Evolutionary conservation across 139 green algal species (phyloP).

Genomic region (Edaphochlamys debaryana): DNA sequence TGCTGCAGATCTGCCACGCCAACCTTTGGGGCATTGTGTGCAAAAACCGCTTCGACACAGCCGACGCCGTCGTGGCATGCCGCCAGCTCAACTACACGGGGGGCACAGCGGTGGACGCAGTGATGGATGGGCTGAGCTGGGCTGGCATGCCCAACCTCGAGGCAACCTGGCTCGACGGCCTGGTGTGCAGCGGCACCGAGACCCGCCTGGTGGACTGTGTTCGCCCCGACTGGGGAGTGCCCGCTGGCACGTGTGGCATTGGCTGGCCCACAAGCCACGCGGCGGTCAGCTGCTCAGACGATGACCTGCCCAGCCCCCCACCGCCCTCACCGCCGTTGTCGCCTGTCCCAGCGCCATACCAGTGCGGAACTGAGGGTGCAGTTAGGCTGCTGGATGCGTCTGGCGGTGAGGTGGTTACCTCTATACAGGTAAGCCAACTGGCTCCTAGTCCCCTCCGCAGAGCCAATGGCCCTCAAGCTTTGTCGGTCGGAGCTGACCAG

Average conservation of each 20-base stretch:
- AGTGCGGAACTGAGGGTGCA: neutral
- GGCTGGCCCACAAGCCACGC: too few relatives aligned
- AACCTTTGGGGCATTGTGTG: neutral
- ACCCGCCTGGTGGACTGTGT: too few relatives aligned
- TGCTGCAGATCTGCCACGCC: neutral
- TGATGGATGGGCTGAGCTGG: too few relatives aligned
- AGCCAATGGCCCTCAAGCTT: too few relatives aligned
- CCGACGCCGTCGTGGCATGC: neutral
- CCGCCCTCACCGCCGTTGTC: neutral
- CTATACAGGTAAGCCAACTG: too few relatives aligned
- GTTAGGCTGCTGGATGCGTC: neutral
- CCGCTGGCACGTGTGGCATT: too few relatives aligned
- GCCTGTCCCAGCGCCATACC: neutral
- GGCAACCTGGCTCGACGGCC: neutral
- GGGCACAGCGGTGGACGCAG: too few relatives aligned
- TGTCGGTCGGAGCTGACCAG: too few relatives aligned
- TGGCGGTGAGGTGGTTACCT: neutral
- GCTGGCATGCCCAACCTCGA: neutral
- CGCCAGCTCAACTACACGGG: too few relatives aligned
- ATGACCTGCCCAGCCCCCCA: neutral
- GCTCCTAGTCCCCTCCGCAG: too few relatives aligned
- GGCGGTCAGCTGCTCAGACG: too few relatives aligned
- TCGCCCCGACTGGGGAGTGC: too few relatives aligned
- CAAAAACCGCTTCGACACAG: neutral
- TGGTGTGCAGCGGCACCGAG: neutral